Percentiles rank a stretch among this genome's conserved stretches.
phyloP scores from a whole-genome alignment of 768 basidiomycete genomes.

The Termitomyces sp. region DNA sequence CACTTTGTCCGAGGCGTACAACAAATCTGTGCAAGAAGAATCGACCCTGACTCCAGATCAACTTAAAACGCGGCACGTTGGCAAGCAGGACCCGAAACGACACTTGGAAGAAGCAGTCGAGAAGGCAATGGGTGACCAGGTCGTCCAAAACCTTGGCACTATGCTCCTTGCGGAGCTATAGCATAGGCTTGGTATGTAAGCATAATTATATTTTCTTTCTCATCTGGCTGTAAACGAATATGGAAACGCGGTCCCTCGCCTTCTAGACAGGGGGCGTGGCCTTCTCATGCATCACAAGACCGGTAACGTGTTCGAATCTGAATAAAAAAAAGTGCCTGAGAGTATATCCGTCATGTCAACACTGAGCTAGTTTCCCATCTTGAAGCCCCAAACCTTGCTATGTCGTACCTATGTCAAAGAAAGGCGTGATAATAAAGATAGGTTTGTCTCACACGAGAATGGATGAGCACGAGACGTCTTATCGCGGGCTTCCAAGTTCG shows the following conservation, averaged over 20 bases:
- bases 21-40: conserved; percentile 97
- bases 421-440: not conserved
- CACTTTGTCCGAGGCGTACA: conserved; percentile 86
- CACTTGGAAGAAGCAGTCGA: conserved; percentile 97
- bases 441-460: conserved; percentile 3
- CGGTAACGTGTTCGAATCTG: conserved; percentile 22
- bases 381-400: not conserved
- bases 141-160: conserved; percentile 91
- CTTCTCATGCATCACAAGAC: conserved; percentile 25
- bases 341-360: not conserved
- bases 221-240: conserved; percentile 2
- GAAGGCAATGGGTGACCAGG: conserved; percentile 96
- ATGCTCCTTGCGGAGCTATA: conserved; percentile 92
- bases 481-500: not conserved
- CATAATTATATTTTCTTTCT: conserved; percentile 11
- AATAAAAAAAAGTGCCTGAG: not conserved
- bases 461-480: conserved; percentile 11
- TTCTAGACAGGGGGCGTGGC: conserved; percentile 6
- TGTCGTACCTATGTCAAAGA: not conserved
- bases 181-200: conserved; percentile 39
- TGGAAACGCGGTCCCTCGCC: conserved; percentile 8
- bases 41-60: conserved; percentile 91
- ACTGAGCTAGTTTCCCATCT: not conserved
- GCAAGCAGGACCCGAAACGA: conserved; percentile 96
- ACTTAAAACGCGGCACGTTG: conserved; percentile 95